phyloP scores from a whole-genome alignment of 108 stramenopile genomes.

The Pseudonitzschia multiseries region DNA sequence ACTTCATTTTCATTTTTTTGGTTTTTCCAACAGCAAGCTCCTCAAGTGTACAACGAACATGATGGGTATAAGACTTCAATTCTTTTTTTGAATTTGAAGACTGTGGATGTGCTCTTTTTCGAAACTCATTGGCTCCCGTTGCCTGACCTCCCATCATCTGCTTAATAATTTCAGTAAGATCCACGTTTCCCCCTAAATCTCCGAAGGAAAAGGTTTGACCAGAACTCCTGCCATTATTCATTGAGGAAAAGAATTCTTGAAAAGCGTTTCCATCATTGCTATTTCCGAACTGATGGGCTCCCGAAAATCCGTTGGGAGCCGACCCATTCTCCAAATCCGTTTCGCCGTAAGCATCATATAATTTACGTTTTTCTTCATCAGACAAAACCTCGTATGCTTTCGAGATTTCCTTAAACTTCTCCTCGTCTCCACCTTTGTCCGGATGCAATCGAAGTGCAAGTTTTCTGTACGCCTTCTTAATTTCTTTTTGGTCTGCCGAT shows the following conservation, averaged over 20 bases:
- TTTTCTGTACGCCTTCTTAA: constrained; percentile 97
- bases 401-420: constrained; percentile 90
- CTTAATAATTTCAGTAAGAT: constrained; percentile 35
- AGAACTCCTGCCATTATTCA: neutral
- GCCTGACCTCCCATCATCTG: constrained; percentile 36
- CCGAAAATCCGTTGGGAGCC: neutral
- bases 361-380: constrained; percentile 86
- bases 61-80: constrained; percentile 34
- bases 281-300: constrained; percentile 7
- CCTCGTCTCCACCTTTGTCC: constrained; percentile 77
- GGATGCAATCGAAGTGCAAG: constrained; percentile 92
- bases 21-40: constrained; percentile 65
- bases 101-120: neutral
- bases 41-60: constrained; percentile 56
- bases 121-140: neutral
- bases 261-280: constrained; percentile 9
- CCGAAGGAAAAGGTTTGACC: neutral
- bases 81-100: constrained; percentile 14
- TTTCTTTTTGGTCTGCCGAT: constrained; percentile 73
- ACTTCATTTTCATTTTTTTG: constrained; percentile 73
- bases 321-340: constrained; percentile 37
- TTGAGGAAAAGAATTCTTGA: constrained; percentile 8
- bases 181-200: constrained; percentile 13
- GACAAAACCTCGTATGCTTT: constrained; percentile 93
- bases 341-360: constrained; percentile 95